Evolutionary conservation across 1,139 yeast genomes (phyloP).

Genomic region (Debaryomyces udenii): DNA sequence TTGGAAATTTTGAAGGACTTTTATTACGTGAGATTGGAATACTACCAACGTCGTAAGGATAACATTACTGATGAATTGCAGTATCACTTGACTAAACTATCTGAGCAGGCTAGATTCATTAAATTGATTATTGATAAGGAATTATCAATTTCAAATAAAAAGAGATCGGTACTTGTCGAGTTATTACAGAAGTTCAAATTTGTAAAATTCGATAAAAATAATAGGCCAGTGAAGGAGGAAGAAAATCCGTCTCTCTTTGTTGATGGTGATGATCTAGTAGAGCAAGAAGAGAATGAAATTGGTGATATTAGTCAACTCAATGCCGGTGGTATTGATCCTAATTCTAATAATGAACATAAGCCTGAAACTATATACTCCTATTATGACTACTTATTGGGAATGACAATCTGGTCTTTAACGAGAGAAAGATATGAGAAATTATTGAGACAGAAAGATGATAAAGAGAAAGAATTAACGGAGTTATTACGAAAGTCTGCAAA

Average conservation of each 20-base stretch:
- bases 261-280: slow-evolving; percentile 32
- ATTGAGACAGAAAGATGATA: slow-evolving; percentile 68
- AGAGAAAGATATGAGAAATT: slow-evolving; percentile 83
- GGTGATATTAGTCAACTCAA: slow-evolving; percentile 45
- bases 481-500: slow-evolving; percentile 75
- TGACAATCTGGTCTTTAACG: slow-evolving; percentile 94
- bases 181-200: slow-evolving; percentile 67
- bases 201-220: slow-evolving; percentile 73
- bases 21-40: slow-evolving; percentile 83
- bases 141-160: slow-evolving; percentile 72
- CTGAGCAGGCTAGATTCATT: slow-evolving; percentile 89
- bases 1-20: slow-evolving; percentile 83
- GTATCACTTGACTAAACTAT: slow-evolving; percentile 70
- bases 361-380: slow-evolving; percentile 56
- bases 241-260: slow-evolving; percentile 23
- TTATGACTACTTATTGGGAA: slow-evolving; percentile 76
- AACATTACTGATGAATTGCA: slow-evolving; percentile 68
- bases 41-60: slow-evolving; percentile 90
- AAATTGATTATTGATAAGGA: slow-evolving; percentile 82
- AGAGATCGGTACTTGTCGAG: slow-evolving; percentile 63
- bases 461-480: slow-evolving; percentile 69
- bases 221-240: slow-evolving; percentile 47
- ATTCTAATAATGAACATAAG: slow-evolving; percentile 30
- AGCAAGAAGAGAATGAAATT: slow-evolving; percentile 40
- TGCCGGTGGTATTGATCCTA: slow-evolving; percentile 31